Conservation (phyloP, 441 rosid genomes). For the Flueggea neowawraea region DNA sequence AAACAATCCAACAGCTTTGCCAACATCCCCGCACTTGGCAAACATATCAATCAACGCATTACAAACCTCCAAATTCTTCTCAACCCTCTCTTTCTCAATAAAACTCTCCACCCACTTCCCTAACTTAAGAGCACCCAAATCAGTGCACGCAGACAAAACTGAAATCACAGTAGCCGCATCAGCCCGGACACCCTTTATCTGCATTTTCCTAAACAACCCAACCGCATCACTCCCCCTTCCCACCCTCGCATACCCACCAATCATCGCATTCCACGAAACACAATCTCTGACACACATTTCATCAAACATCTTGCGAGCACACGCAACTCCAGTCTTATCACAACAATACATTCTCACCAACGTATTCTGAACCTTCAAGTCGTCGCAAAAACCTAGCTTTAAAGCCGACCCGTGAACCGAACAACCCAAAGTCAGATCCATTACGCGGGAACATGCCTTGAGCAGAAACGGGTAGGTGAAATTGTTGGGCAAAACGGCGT, state of each 20-base stretch:
- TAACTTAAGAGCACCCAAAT: constrained; percentile 51
- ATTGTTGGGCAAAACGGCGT: constrained; percentile 35
- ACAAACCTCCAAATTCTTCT: constrained; percentile 31
- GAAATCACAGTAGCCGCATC: constrained; percentile 53
- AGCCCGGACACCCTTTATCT: constrained; percentile 34
- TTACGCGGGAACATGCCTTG: constrained; percentile 52
- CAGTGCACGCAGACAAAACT: constrained; percentile 48
- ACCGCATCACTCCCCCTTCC: constrained; percentile 36
- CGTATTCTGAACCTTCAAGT: constrained; percentile 44
- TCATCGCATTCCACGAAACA: constrained; percentile 59
- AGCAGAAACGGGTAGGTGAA: constrained; percentile 49
- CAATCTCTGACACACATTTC: constrained; percentile 37
- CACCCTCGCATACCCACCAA: constrained; percentile 47
- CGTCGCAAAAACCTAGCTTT: constrained; percentile 38
- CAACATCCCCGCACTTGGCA: constrained; percentile 56
- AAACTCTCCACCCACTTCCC: constrained; percentile 51
- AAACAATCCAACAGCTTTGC: constrained; percentile 46
- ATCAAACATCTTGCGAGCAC: constrained; percentile 47
- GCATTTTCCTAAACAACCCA: constrained; percentile 48
- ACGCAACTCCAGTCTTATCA: constrained; percentile 25
- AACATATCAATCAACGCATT: constrained; percentile 54
- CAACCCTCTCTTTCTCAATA: constrained; percentile 27
- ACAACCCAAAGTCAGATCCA: constrained; percentile 34
- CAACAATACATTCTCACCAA: constrained; percentile 42
- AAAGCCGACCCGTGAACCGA: constrained; percentile 42